Evolutionary conservation across 176 grass and related monocot species (phyloP).

Genomic region (Oropetium thomaeum): DNA sequence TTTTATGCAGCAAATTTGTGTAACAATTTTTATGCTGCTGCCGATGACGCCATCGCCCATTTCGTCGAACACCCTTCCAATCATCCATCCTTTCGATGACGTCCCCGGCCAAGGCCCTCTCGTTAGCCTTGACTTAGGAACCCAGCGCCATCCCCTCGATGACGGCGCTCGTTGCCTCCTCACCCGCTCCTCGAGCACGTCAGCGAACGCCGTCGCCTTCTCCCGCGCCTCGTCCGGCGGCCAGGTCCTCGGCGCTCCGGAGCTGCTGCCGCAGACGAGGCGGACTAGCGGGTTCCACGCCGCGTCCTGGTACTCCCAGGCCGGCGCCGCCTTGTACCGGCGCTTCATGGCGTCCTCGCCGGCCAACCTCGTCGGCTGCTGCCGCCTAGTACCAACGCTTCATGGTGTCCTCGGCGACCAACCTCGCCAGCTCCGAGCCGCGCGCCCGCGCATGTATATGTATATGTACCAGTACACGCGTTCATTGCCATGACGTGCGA

Average conservation of each 20-base stretch:
- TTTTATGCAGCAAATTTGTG: neutral
- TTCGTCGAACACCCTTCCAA: constrained; percentile 43
- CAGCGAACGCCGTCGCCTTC: constrained; percentile 33
- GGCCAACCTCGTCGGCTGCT: constrained; percentile 59
- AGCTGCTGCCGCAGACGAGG: constrained; percentile 28
- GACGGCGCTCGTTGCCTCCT: constrained; percentile 49
- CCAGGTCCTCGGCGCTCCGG: constrained; percentile 17
- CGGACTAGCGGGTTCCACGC: constrained; percentile 47
- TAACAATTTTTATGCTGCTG: neutral
- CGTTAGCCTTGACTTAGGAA: constrained; percentile 55
- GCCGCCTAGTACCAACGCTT: constrained; percentile 39
- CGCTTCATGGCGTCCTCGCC: constrained; percentile 56
- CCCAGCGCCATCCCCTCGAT: constrained; percentile 43
- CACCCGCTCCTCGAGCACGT: constrained; percentile 38
- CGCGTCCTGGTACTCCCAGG: constrained; percentile 58
- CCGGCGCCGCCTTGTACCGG: constrained; percentile 50
- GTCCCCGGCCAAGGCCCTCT: constrained; percentile 18
- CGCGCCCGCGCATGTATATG: constrained; percentile 55
- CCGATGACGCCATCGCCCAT: constrained; percentile 24
- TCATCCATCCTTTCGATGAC: constrained; percentile 40
- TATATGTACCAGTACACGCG: constrained; percentile 75
- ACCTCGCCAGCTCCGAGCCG: constrained; percentile 51
- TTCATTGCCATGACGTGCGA: constrained; percentile 59
- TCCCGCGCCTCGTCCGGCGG: constrained; percentile 16
- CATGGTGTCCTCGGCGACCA: constrained; percentile 56